Base-by-base conservation (phyloP, 1,139 yeast genomes). In the Zygotorulaspora mrakii region DNA sequence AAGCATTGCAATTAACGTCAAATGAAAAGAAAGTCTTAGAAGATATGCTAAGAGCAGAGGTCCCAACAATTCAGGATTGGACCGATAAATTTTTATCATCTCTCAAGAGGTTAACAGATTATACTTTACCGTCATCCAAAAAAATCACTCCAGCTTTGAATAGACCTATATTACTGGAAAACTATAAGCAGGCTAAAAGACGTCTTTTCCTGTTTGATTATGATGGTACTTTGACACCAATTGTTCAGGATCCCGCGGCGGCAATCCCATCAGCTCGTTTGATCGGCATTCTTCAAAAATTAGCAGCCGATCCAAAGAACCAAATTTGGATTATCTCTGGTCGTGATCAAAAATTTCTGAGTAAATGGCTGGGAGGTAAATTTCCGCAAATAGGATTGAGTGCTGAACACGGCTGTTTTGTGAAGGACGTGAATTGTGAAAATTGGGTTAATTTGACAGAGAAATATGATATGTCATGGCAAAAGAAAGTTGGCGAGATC, bases 381-480 rank as follows among this genome's bases (percentile, higher is more conserved):
- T 64, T 73, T 49, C 66, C 71, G 12, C 64, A 70, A 35, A 69
- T 91, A 28, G 96, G 96, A 1, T 70, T 94, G 43, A 81, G 94
- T 45, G 97, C 98, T 0, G 99, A 94, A 61, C 99, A 94, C 63
- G 99, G 99, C 8, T 89, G 97, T 58, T 94, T 91, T 57, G 76
- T 91, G 74, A 83, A 83, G 56, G 82, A 77, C 48, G 74, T 82
- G 10, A 79, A 79, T 4, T 60, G 69, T 2, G 49, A 57, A 6
- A 67, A 73, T 18, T 94, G 99, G 99, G 74, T 77, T 29, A 91
- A 91, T 57, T 71, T 94, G 46, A 83, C 96, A 2, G 89, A 79
- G 39, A 68, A 79, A 29, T 72, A 81, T 50, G 96, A 91, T 65
- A 88, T 91, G 96, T 73, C 89, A 18, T 94, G 99, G 99, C 96